Evolutionary conservation across 2,329 filamentous ascomycete species (phyloP).

Genomic region (Talaromyces sp.): DNA sequence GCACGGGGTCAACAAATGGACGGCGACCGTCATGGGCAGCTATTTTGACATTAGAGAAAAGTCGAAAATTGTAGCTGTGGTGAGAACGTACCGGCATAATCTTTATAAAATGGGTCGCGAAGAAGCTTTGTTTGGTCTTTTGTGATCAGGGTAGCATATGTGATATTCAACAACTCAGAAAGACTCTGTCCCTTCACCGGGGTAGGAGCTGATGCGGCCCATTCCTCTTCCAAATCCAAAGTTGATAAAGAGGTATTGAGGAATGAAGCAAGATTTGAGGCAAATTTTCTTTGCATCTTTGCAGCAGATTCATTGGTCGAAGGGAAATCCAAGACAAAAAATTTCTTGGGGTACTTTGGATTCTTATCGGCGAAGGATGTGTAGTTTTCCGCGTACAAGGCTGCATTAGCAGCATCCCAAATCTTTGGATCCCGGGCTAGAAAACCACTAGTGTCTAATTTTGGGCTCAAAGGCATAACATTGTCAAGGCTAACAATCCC

Average conservation of each 20-base stretch:
- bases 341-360: slow-evolving; percentile 37
- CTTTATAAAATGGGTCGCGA: slow-evolving; percentile 53
- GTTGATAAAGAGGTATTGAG: slow-evolving; percentile 29
- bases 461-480: slow-evolving; percentile 51
- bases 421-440: slow-evolving; percentile 31
- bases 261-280: slow-evolving; percentile 25
- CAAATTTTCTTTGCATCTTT: slow-evolving; percentile 28
- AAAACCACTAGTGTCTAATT: slow-evolving; percentile 51
- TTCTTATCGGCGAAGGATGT: too few species aligned
- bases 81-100: too few species aligned
- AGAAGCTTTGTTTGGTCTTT: slow-evolving; percentile 51
- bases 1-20: slow-evolving; percentile 55
- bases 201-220: slow-evolving; percentile 29
- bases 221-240: slow-evolving; percentile 9
- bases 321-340: slow-evolving; percentile 13
- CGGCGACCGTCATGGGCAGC: slow-evolving; percentile 47
- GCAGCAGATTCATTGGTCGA: slow-evolving; percentile 14
- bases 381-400: slow-evolving; percentile 49
- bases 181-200: slow-evolving; percentile 20
- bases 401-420: slow-evolving; percentile 28
- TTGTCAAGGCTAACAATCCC: slow-evolving; percentile 51
- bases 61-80: too few species aligned
- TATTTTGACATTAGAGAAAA: too few species aligned
- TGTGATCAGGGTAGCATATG: slow-evolving; percentile 25
- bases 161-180: slow-evolving; percentile 7